phyloP scores from a whole-genome alignment of 352 stramenopile species.

The Elongisporangium anandrum region DNA sequence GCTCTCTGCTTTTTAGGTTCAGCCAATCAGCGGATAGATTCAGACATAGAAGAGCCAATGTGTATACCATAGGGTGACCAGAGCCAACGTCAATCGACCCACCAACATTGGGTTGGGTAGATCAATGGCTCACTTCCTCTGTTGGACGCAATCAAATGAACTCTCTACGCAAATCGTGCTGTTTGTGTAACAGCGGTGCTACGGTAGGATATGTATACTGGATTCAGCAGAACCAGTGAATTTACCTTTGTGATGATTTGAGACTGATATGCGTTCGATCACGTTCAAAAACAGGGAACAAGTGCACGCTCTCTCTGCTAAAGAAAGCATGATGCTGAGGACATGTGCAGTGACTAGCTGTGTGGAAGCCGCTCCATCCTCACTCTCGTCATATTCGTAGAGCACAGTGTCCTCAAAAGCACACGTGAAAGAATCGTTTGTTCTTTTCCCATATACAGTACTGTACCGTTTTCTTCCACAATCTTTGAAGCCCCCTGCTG shows the following conservation, averaged over 20 bases:
- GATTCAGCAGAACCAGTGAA: background rate
- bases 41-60: background rate
- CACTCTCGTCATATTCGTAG: background rate
- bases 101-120: background rate
- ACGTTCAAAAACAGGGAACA: background rate
- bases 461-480: background rate
- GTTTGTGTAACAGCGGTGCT: no score
- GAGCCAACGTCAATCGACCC: no score
- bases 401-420: background rate
- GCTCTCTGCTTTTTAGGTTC: background rate
- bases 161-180: background rate
- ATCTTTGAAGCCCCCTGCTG: background rate
- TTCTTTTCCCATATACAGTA: background rate
- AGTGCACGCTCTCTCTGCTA: background rate
- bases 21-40: background rate
- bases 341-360: background rate
- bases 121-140: background rate
- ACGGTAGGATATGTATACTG: no score
- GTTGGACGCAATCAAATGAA: background rate
- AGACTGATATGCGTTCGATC: background rate
- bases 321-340: background rate
- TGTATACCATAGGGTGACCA: no score
- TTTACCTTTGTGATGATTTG: background rate
- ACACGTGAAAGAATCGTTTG: background rate
- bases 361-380: background rate